Evolutionary conservation across 2,329 filamentous ascomycete species (phyloP), one percentile per base, ranked within the genome.

Genomic region (Ophiostoma populinum): DNA sequence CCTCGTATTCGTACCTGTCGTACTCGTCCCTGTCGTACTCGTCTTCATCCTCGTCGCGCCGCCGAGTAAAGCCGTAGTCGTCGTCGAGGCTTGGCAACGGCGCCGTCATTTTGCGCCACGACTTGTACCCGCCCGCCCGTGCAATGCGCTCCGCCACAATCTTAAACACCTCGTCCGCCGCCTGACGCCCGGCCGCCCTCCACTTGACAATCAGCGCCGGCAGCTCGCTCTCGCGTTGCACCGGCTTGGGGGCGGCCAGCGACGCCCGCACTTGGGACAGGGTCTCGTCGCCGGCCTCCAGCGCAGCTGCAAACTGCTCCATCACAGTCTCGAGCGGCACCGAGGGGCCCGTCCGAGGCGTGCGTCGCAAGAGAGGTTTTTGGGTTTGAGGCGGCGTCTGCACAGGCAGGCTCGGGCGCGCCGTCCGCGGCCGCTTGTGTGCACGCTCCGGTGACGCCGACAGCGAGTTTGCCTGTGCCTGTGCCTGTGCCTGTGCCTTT

Each of bases 151-250:
- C 70, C 42, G 64, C 63, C 16, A 75, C 70, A 15, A 59, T 55
- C 17, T 55, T 60, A 50, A 77, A 81, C 9, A 80, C 54, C 46
- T 79, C 73, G 44, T 82, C 77, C 1, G 77, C 77, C 6, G 73
- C 75, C 33, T 62, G 55, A 42, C 74, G 62, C 40, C 67, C 69
- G 13, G 70, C 67, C 1, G 48, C 51, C 31, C 60, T 67, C 78
- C 78, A 83, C 49, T 67, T 75, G 3, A 49, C 50, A 27, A 70
- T 63, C 43, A 80, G 47, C 0, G 49, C 53, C 27, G 64, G 54
- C 17, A 82, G 55, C 38, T 79, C 70, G 2, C 8, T 15, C 15
- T 12, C 13, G 19, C 10, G 20, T 17, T 5, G 11, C 11, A 4
- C 15, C 13, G 7, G 6, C 17, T 29, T 16, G 7, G 20, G 11